Percentiles rank a stretch among this genome's conserved stretches.
phyloP scores from a whole-genome alignment of 2,329 filamentous ascomycete species.

The Fusarium guadeloupense region DNA sequence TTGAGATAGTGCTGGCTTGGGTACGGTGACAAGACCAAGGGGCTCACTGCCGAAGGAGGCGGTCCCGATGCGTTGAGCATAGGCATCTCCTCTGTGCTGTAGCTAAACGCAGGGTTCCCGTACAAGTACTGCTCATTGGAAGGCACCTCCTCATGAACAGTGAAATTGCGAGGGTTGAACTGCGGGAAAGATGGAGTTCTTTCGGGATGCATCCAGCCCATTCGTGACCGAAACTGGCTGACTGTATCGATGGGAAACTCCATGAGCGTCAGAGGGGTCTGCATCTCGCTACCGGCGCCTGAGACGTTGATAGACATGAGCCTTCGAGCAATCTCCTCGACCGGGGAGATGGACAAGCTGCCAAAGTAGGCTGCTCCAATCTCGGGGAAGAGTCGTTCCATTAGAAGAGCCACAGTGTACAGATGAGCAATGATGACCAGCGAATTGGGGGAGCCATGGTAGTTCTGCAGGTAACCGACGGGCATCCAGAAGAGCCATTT shows the following conservation, averaged over 20 bases:
- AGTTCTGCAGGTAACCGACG: slow-evolving; percentile 81
- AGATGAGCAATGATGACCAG: slow-evolving; percentile 89
- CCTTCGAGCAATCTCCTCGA: slow-evolving; percentile 85
- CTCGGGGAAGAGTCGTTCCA: slow-evolving; percentile 92
- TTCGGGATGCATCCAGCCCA: slow-evolving; percentile 71
- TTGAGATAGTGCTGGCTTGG: slow-evolving; percentile 66
- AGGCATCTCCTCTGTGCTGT: slow-evolving; percentile 70
- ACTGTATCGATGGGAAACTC: slow-evolving; percentile 77
- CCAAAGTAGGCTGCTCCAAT: slow-evolving; percentile 90
- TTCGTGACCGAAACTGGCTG: slow-evolving; percentile 72
- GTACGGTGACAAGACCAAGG: slow-evolving; percentile 65
- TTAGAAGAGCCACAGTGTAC: slow-evolving; percentile 85
- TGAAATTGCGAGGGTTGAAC: slow-evolving; percentile 66
- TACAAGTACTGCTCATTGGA: slow-evolving; percentile 60
- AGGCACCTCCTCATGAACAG: slow-evolving; percentile 57
- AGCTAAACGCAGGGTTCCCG: slow-evolving; percentile 67
- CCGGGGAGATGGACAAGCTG: slow-evolving; percentile 78
- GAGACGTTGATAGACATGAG: slow-evolving; percentile 74
- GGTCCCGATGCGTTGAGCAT: slow-evolving; percentile 58
- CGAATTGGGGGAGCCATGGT: slow-evolving; percentile 77
- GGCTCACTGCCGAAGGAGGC: slow-evolving; percentile 60
- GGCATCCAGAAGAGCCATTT: slow-evolving; percentile 98
- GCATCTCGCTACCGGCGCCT: slow-evolving; percentile 64
- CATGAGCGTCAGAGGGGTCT: slow-evolving; percentile 73
- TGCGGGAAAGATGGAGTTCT: slow-evolving; percentile 69